Evolutionary conservation across 2,329 filamentous ascomycete species (phyloP), one percentile per base, ranked within the genome.

Genomic region (Pseudomassariella vexata): DNA sequence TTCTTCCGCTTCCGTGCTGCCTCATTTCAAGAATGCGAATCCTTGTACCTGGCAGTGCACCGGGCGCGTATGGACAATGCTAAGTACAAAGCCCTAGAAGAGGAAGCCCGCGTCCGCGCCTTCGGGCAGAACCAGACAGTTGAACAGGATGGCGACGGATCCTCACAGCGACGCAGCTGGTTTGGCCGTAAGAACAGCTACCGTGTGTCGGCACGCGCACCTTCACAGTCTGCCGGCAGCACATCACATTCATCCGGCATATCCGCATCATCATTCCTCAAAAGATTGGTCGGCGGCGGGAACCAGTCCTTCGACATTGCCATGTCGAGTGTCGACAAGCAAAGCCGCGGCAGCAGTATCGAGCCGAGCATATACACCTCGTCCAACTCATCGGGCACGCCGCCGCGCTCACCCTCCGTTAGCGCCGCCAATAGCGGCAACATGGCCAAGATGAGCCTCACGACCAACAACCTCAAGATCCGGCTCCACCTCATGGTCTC

Each of bases 1-100:
- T 92, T 94, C 53, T 85, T 95, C 62, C 90, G 94, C 68, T 92
- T 96, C 72, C 82, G 92, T 24, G 86, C 86, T 28, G 69, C 81
- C 24, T 85, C 75, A 28, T 70, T 79, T 3, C 72, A 78, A 25
- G 90, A 95, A 40, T 94, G 89, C 51, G 80, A 84, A 43, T 72
- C 75, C 21, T 69, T 98, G 5, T 98, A 95, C 59, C 75, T 75
- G 49, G 76, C 90, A 25, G 89, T 96, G 40, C 94, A 96, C 57
- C 74, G 84, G 39, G 81, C 89, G 14, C 83, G 92, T 28, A 84
- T 95, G 54, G 86, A 95, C 60, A 95, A 96, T 53, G 82, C 87
- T 32, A 90, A 88, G 34, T 95, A 90, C 61, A 88, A 74, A 35
- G 66, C 75, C 28, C 66, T 82, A 12, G 74, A 77, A 46, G 72